Evolutionary conservation across 768 basidiomycete species (phyloP).

Genomic region (Lenzites betulinus): DNA sequence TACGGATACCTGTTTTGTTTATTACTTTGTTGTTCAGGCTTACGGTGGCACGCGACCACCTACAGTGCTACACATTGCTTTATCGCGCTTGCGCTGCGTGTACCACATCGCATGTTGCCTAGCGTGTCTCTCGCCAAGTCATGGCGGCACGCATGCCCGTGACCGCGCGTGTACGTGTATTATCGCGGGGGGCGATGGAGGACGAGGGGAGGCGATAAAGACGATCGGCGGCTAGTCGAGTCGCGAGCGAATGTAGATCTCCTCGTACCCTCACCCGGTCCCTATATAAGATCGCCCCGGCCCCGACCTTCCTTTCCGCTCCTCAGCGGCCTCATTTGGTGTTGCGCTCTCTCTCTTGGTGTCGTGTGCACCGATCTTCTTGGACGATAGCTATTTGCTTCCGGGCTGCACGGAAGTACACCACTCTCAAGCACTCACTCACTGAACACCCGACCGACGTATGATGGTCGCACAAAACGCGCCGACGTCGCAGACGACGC

Average conservation of each 20-base stretch:
- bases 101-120: too few species aligned
- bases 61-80: background rate
- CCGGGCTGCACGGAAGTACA: too few species aligned
- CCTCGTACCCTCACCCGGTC: too few species aligned
- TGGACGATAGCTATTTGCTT: background rate
- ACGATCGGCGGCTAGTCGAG: slow-evolving; percentile 2
- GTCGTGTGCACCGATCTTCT: background rate
- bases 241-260: too few species aligned
- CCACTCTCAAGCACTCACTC: background rate
- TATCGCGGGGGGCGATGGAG: too few species aligned
- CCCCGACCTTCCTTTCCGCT: background rate
- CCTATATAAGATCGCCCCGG: slow-evolving; percentile 1
- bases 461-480: slow-evolving; percentile 26
- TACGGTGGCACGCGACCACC: background rate
- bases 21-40: background rate
- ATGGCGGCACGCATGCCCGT: background rate
- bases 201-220: background rate
- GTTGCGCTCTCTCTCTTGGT: background rate
- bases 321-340: background rate
- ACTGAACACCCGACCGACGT: background rate
- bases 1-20: slow-evolving; percentile 1
- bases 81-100: too few species aligned
- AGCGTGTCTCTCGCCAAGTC: too few species aligned
- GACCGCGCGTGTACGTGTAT: background rate
- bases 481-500: slow-evolving; percentile 38